Conservation (phyloP, 257 asterid species). For the Agastache rugosa region DNA sequence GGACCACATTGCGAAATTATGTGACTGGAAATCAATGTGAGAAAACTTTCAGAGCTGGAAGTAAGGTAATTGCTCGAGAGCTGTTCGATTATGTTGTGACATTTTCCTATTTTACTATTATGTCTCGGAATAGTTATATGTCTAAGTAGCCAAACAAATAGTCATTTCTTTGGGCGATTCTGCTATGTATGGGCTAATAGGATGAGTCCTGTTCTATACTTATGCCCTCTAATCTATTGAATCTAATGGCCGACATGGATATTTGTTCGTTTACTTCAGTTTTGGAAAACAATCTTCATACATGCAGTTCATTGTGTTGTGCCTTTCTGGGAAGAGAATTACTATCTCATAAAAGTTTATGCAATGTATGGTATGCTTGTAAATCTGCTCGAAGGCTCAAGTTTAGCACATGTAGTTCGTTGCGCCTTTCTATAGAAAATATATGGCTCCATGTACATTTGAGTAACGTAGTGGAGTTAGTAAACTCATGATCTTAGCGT, state of each 20-base stretch:
- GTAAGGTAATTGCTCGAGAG: constrained; percentile 63
- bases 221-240: neutral
- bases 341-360: neutral
- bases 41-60: constrained; percentile 95
- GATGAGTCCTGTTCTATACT: neutral
- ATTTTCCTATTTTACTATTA: constrained; percentile 1
- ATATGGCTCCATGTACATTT: neutral
- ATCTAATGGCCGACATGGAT: constrained; percentile 10
- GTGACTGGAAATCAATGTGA: constrained; percentile 84
- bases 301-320: neutral
- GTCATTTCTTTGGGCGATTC: neutral
- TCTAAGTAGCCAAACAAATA: constrained; percentile 8
- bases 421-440: neutral
- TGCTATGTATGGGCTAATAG: neutral
- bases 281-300: neutral
- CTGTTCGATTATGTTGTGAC: constrained; percentile 26
- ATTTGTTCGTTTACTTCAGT: constrained; percentile 3
- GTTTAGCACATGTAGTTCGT: neutral
- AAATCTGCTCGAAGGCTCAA: neutral
- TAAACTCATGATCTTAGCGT: neutral
- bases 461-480: neutral
- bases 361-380: neutral
- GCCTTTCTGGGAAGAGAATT: neutral
- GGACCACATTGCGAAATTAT: constrained; percentile 83
- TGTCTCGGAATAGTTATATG: neutral